Evolutionary conservation across 495 filamentous ascomycete species (phyloP).

Genomic region (Neohortaea acidophila): DNA sequence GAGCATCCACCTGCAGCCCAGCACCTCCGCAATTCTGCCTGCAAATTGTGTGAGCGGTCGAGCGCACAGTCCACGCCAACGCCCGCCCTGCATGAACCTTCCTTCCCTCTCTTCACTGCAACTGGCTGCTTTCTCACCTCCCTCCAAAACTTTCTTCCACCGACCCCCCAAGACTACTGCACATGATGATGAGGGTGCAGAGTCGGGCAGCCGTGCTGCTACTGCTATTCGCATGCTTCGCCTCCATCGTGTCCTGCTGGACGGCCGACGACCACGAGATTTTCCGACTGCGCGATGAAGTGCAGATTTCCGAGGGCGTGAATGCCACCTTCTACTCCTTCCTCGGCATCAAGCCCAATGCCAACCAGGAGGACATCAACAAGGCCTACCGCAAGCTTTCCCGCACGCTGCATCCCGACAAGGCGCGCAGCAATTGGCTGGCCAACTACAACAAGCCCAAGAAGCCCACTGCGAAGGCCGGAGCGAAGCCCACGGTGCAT

Average conservation of each 20-base stretch:
- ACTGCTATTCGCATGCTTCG: conserved; percentile 11
- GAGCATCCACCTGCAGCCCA: too few species aligned
- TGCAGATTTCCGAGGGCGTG: conserved; percentile 56
- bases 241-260: conserved; percentile 13
- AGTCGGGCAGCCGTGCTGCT: conserved; percentile 11
- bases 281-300: conserved; percentile 81
- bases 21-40: too few species aligned
- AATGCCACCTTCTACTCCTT: conserved; percentile 91
- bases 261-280: conserved; percentile 67
- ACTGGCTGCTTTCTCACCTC: not conserved
- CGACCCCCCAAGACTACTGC: too few species aligned
- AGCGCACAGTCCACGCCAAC: too few species aligned
- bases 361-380: conserved; percentile 76
- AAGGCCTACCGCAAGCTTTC: conserved; percentile 87
- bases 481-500: conserved; percentile 21
- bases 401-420: conserved; percentile 75
- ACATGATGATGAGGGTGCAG: too few species aligned
- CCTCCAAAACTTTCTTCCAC: not conserved
- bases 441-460: conserved; percentile 49
- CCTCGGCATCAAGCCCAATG: conserved; percentile 55
- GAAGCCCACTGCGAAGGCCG: conserved; percentile 40
- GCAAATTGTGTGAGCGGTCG: too few species aligned
- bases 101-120: too few species aligned
- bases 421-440: conserved; percentile 70
- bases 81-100: too few species aligned